Percentiles rank a stretch among this genome's conserved stretches.
Evolutionary conservation across 306 rosid species (phyloP).

Genomic region (Delonix regia): DNA sequence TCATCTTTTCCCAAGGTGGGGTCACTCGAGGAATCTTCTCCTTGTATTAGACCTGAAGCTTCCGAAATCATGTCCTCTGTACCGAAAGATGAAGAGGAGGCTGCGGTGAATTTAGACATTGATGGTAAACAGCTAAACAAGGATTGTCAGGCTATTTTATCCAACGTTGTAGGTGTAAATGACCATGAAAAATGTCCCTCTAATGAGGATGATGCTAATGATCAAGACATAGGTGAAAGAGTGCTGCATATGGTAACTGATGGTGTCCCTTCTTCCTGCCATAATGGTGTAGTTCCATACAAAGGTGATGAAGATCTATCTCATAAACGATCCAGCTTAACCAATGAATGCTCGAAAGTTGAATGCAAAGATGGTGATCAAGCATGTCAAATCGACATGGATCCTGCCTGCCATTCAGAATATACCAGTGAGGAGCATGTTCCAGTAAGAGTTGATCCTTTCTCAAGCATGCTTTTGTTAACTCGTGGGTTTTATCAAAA

Average conservation of each 20-base stretch:
- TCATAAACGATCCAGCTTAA: neutral
- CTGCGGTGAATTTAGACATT: conserved; percentile 21
- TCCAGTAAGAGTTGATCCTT: conserved; percentile 40
- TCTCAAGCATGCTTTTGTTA: conserved; percentile 28
- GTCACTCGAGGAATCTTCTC: conserved; percentile 33
- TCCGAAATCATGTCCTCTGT: conserved; percentile 13
- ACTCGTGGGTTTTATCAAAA: conserved; percentile 21
- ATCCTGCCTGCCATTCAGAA: conserved; percentile 33
- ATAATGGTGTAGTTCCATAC: conserved; percentile 24
- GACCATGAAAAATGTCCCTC: conserved; percentile 22
- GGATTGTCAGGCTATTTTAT: conserved; percentile 22
- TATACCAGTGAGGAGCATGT: conserved; percentile 3
- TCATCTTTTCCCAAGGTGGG: conserved; percentile 23
- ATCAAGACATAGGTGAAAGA: neutral
- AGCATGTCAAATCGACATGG: conserved; percentile 14
- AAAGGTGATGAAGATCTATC: conserved; percentile 32
- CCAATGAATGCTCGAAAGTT: conserved; percentile 38
- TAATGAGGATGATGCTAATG: conserved; percentile 14
- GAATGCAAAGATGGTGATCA: conserved; percentile 35
- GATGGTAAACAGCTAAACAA: conserved; percentile 35
- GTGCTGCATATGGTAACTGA: conserved; percentile 25
- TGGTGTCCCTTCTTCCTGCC: conserved; percentile 12
- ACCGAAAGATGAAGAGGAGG: conserved; percentile 9
- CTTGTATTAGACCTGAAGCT: conserved; percentile 14
- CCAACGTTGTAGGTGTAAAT: conserved; percentile 32